phyloP scores from a whole-genome alignment of 495 filamentous ascomycete genomes.

The Pyrenula massariospora region DNA sequence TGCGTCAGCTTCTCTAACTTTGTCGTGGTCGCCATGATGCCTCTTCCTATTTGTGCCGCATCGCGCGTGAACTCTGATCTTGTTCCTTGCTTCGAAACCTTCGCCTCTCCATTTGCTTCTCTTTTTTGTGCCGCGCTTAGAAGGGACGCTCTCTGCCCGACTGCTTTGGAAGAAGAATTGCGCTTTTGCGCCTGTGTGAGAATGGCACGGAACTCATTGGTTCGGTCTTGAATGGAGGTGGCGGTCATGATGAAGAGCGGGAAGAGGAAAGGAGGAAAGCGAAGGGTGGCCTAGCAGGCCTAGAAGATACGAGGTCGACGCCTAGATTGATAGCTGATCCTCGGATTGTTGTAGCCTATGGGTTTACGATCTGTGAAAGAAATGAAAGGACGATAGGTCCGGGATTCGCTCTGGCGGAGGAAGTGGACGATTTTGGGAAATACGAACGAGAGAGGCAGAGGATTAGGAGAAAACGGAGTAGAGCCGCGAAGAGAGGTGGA shows the following conservation, averaged over 20 bases:
- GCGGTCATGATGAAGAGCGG: constrained; percentile 32
- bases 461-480: too few species aligned
- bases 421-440: too few species aligned
- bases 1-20: constrained; percentile 89
- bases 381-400: too few species aligned
- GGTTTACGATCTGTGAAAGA: too few species aligned
- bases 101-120: constrained; percentile 49
- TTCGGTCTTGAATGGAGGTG: constrained; percentile 90
- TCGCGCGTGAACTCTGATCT: constrained; percentile 80
- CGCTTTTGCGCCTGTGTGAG: constrained; percentile 71
- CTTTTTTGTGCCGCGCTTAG: constrained; percentile 60
- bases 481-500: too few species aligned
- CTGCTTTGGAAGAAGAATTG: constrained; percentile 55
- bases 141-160: constrained; percentile 68
- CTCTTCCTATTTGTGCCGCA: constrained; percentile 81
- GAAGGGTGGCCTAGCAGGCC: too few species aligned
- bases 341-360: too few species aligned
- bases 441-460: too few species aligned
- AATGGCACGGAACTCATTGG: constrained; percentile 84
- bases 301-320: too few species aligned
- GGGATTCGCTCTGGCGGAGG: too few species aligned
- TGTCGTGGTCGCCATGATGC: constrained; percentile 83
- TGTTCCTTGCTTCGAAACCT: constrained; percentile 20
- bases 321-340: too few species aligned
- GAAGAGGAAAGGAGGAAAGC: background rate